Base-by-base conservation (phyloP, 108 stramenopile species). In the Seminavis robusta region DNA sequence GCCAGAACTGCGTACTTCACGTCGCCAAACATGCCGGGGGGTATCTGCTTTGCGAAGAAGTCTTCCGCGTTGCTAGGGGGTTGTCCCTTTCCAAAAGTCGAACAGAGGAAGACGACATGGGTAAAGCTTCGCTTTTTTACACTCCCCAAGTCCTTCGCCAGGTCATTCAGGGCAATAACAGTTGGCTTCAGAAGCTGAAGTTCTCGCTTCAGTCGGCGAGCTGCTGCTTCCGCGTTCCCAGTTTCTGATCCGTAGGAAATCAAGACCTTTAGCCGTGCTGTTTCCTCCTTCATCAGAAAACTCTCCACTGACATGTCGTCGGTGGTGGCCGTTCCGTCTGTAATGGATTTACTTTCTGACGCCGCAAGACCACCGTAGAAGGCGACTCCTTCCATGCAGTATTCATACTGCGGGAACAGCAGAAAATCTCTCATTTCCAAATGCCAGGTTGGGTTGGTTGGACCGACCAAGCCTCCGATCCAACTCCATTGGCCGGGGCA, bases 401-500 rank as follows among this genome's bases (percentile, higher is more conserved):
- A 67, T 0, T 62, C 52, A 31, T 62, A 73, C 21, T 62, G 66
- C 2, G 72, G 72, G 16, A 28, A 19, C 8, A 43, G n/a, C 8
- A 39, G n/a, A 47, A 67, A 73, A 47, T 73, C 60, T 1, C 65
- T 29, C 65, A 67, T 67, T 41, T 73, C 73, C 23, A 51, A 44
- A 33, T 74, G 73, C 42, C 55, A 74, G 1, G 47, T 63, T 2
- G 26, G 25, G 11, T 52, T 74, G n/a, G 61, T 63, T 9, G 66
- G 52, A 2, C 62, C 71, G 1, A 37, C 13, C 2, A 61, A 26
- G 0, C 54, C 59, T 3, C 57, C 62, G 20, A 63, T 67, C 71
- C 71, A 64, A 48, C 49, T 45, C 71, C 71, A 73, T 38, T 73
- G 71, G 13, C 40, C 71, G 9, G 71, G 71, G 34, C 61, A 63